phyloP scores from a whole-genome alignment of 805 yeast species.

The Spathaspora gorwiae region DNA sequence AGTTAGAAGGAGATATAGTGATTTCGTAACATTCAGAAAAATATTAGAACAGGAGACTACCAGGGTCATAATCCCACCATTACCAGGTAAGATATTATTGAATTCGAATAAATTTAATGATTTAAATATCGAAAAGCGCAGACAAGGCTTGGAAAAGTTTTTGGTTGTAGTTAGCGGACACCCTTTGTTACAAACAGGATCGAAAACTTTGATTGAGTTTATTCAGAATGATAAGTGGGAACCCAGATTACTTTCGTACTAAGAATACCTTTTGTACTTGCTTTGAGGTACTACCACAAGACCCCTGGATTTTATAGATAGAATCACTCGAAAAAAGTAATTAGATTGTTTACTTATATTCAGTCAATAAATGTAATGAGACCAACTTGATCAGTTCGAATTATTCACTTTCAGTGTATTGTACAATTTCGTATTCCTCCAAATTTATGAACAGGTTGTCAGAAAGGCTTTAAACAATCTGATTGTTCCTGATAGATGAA shows the following conservation, averaged over 20 bases:
- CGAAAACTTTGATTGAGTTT: constrained; percentile 72
- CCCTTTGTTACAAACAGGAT: constrained; percentile 85
- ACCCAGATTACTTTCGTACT: constrained; percentile 8
- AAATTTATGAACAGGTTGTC: too few species aligned
- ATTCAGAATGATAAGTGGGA: constrained; percentile 86
- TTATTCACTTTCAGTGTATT: too few species aligned
- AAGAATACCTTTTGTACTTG: too few species aligned
- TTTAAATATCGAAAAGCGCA: constrained; percentile 75
- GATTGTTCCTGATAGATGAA: too few species aligned
- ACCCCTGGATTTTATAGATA: too few species aligned
- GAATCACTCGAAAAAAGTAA: too few species aligned
- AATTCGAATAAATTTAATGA: constrained; percentile 71
- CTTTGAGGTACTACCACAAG: too few species aligned
- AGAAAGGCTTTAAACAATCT: too few species aligned
- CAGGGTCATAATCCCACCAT: constrained; percentile 75
- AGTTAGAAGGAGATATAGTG: constrained; percentile 85
- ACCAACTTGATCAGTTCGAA: too few species aligned
- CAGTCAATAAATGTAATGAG: too few species aligned
- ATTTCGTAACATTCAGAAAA: constrained; percentile 77
- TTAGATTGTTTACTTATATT: too few species aligned
- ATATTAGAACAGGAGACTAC: constrained; percentile 72
- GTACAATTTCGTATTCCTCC: too few species aligned
- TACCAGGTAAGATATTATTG: constrained; percentile 83
- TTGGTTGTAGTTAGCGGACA: constrained; percentile 80
- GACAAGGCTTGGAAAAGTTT: constrained; percentile 81